Evolutionary conservation across 2,329 filamentous ascomycete genomes (phyloP).

Genomic region (Truncatella angustata): DNA sequence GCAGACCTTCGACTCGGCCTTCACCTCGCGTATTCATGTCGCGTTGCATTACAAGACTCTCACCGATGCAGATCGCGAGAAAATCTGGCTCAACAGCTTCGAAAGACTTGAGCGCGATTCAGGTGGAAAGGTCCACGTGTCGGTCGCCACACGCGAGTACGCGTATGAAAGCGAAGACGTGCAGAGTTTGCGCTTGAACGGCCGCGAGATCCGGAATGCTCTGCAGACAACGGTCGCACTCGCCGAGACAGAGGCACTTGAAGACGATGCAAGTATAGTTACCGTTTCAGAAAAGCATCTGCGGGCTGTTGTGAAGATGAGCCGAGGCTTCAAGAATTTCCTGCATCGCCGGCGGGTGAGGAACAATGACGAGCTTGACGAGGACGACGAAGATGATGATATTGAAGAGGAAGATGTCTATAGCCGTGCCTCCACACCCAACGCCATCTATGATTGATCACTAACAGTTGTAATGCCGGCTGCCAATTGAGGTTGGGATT

Average conservation of each 20-base stretch:
- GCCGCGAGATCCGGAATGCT: slow-evolving; percentile 34
- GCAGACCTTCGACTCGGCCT: slow-evolving; percentile 44
- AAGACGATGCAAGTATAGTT: slow-evolving; percentile 23
- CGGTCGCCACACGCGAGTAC: slow-evolving; percentile 37
- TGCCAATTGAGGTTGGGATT: too few relatives aligned
- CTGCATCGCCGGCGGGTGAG: slow-evolving; percentile 14
- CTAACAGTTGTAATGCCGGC: too few relatives aligned
- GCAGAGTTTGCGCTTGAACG: slow-evolving; percentile 34
- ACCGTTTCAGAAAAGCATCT: slow-evolving; percentile 33
- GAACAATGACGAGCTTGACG: slow-evolving; percentile 12
- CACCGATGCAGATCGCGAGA: slow-evolving; percentile 35
- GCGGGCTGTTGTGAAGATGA: slow-evolving; percentile 36
- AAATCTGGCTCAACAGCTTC: slow-evolving; percentile 34
- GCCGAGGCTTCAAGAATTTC: slow-evolving; percentile 35
- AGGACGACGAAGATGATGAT: slow-evolving; percentile 11
- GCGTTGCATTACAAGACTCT: slow-evolving; percentile 45
- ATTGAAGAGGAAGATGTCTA: neutral
- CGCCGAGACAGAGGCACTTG: slow-evolving; percentile 24
- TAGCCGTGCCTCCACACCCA: neutral
- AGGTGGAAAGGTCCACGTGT: slow-evolving; percentile 33
- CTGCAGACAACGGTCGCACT: slow-evolving; percentile 28
- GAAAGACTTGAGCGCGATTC: slow-evolving; percentile 43
- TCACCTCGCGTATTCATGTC: slow-evolving; percentile 48
- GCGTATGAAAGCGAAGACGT: slow-evolving; percentile 36
- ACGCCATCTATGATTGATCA: too few relatives aligned